Percentiles rank a stretch among this genome's conserved stretches.
phyloP scores from a whole-genome alignment of 371 early-diverging fungal species.

The Apophysomyces variabilis region DNA sequence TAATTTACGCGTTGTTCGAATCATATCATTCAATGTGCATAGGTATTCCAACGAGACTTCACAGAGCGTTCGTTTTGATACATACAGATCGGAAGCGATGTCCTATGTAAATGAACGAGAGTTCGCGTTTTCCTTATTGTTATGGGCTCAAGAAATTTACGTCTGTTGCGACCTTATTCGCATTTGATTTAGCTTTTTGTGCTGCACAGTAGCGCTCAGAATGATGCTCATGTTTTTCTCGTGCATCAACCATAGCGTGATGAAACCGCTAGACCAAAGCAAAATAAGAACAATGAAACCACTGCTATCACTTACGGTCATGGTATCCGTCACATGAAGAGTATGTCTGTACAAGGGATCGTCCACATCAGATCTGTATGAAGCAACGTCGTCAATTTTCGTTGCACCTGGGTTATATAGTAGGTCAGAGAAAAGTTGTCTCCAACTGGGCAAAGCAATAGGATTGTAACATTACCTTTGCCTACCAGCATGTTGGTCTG shows the following conservation, averaged over 20 bases:
- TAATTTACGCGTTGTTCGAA: constrained; percentile 25
- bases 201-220: constrained; percentile 29
- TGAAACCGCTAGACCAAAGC: constrained; percentile 23
- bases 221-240: constrained; percentile 26
- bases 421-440: not conserved
- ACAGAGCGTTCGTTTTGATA: constrained; percentile 27
- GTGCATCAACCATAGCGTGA: constrained; percentile 15
- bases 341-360: constrained; percentile 6
- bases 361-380: not conserved
- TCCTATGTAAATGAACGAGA: constrained; percentile 21
- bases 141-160: constrained; percentile 15
- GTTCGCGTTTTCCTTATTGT: constrained; percentile 1
- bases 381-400: not conserved
- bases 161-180: constrained; percentile 20
- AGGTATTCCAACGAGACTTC: constrained; percentile 31
- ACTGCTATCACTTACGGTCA: not conserved
- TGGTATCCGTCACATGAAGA: not conserved
- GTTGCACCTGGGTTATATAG: not conserved
- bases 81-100: constrained; percentile 21
- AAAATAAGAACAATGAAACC: not conserved
- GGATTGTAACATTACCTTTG: not conserved
- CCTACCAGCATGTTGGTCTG: constrained; percentile 7
- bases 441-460: not conserved
- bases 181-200: constrained; percentile 26
- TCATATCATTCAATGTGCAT: constrained; percentile 21